Evolutionary conservation across 73 alveolate species (phyloP), one percentile per base, ranked within the genome.

Genomic region (Paramecium pentaurelia): DNA sequence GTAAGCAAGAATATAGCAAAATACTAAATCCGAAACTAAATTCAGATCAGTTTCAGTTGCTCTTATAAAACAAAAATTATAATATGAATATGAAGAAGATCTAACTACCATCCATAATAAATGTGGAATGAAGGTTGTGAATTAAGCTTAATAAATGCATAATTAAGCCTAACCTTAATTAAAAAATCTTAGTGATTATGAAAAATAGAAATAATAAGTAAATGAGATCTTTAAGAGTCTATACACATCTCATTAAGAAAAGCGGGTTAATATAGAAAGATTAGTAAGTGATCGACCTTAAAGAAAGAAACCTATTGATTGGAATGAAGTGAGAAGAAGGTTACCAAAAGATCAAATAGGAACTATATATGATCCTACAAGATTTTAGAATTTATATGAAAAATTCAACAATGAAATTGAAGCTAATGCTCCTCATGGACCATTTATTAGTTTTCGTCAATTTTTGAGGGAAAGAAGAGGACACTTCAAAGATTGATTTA

Each of bases 31-130:
- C 1, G 84, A 64, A 34, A 30, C 42, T 3, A 64, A 64, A 64
- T 64, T 64, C 30, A 64, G 84, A 64, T 64, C 84, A 64, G 84
- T 64, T 64, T 64, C 84, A 25, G 84, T 64, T 64, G 47, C 47
- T 64, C 42, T 12, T 64, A 16, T 28, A 64, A 64, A 32, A 64
- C 20, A 28, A 6, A 64, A 64, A 64, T 32, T 28, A 28, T 32
- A 28, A 32, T 64, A 25, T 64, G 84, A 64, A 64, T 64, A 64
- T 34, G 84, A 64, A 64, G 84, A 64, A 27, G 84, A 64, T n/a
- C 25, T 64, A 28, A 64, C 42, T 25, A 34, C 84, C 16, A 28
- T 64, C 11, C 47, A 64, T 34, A 64, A 34, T 64, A 64, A 64
- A 64, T 64, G 84, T 64, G 84, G 84, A 12, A 32, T 32, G 2